Evolutionary conservation across 371 early-diverging fungal species (phyloP).

Genomic region (Lichtheimia hyalospora): DNA sequence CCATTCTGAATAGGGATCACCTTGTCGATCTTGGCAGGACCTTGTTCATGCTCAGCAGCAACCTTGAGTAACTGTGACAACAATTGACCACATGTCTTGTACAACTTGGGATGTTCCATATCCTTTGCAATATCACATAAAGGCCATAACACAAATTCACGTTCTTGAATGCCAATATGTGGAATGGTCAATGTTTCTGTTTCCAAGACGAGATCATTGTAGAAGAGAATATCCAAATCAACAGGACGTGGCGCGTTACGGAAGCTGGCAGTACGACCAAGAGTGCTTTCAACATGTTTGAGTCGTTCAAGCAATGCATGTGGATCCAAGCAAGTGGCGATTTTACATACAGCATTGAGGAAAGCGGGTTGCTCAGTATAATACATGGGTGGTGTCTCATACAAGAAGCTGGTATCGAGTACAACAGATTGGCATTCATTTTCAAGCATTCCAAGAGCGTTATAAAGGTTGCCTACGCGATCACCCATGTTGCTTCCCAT

Average conservation of each 20-base stretch:
- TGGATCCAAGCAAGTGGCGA: slow-evolving; percentile 79
- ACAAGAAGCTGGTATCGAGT: slow-evolving; percentile 93
- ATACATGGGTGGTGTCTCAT: slow-evolving; percentile 97
- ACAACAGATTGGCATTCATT: slow-evolving; percentile 53
- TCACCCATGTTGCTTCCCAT: slow-evolving; percentile 95
- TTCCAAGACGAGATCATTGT: slow-evolving; percentile 76
- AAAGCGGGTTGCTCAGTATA: slow-evolving; percentile 90
- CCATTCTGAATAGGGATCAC: slow-evolving; percentile 60
- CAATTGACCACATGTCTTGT: slow-evolving; percentile 78
- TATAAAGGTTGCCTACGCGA: slow-evolving; percentile 73
- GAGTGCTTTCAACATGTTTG: slow-evolving; percentile 78
- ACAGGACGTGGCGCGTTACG: slow-evolving; percentile 92
- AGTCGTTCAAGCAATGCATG: slow-evolving; percentile 71
- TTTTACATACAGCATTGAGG: slow-evolving; percentile 87
- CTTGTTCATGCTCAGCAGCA: slow-evolving; percentile 40
- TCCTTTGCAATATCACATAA: slow-evolving; percentile 91
- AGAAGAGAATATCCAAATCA: slow-evolving; percentile 95
- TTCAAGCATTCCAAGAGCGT: slow-evolving; percentile 70
- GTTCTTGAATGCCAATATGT: slow-evolving; percentile 85
- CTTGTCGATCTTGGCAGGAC: slow-evolving; percentile 59
- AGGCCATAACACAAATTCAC: slow-evolving; percentile 94
- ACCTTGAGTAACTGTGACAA: slow-evolving; percentile 73
- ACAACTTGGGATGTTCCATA: slow-evolving; percentile 86
- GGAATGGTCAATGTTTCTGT: slow-evolving; percentile 80
- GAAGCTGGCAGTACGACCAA: slow-evolving; percentile 74